Evolutionary conservation across 2,329 filamentous ascomycete species (phyloP).

Genomic region (Calycina marina): DNA sequence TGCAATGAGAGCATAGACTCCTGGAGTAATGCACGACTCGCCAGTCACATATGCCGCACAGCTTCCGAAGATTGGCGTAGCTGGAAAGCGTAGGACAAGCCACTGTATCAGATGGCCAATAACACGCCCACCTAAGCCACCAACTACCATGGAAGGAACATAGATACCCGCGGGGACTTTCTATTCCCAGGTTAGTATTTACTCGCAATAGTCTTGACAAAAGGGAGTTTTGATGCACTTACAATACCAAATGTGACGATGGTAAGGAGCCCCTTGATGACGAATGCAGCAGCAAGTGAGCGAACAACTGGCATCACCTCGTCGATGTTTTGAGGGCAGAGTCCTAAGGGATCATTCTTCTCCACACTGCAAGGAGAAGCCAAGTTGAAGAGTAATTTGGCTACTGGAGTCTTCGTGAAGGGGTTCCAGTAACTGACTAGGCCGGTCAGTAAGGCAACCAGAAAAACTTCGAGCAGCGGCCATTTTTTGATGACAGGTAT

Average conservation of each 20-base stretch:
- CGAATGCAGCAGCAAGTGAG: constrained; percentile 61
- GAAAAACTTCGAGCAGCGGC: constrained; percentile 73
- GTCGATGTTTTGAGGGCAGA: constrained; percentile 59
- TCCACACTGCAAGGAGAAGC: constrained; percentile 74
- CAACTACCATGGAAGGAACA: constrained; percentile 96
- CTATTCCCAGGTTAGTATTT: constrained; percentile 21
- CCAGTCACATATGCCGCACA: constrained; percentile 55
- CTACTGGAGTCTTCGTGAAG: constrained; percentile 77
- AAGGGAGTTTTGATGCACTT: constrained; percentile 21
- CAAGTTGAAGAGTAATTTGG: constrained; percentile 79
- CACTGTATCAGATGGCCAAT: constrained; percentile 79
- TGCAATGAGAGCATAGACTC: constrained; percentile 90
- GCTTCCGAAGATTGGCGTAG: constrained; percentile 56
- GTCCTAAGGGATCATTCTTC: constrained; percentile 46
- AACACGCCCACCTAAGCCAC: constrained; percentile 77
- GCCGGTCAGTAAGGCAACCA: constrained; percentile 77
- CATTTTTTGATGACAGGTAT: constrained; percentile 67
- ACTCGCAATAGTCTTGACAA: constrained; percentile 1
- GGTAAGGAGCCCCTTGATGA: constrained; percentile 82
- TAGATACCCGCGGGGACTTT: constrained; percentile 97
- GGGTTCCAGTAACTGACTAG: constrained; percentile 86
- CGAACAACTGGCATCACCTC: constrained; percentile 67
- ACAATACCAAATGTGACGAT: constrained; percentile 83
- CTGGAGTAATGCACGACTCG: constrained; percentile 80
- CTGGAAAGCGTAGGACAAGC: constrained; percentile 57